A percentile compares a stretch with the other conserved stretches of the same genome.
These are phyloP conservation scores for Coniochaeta sp. DNA, from an alignment of 2,329 filamentous ascomycete species.

Conservation along the genomic window DNA sequence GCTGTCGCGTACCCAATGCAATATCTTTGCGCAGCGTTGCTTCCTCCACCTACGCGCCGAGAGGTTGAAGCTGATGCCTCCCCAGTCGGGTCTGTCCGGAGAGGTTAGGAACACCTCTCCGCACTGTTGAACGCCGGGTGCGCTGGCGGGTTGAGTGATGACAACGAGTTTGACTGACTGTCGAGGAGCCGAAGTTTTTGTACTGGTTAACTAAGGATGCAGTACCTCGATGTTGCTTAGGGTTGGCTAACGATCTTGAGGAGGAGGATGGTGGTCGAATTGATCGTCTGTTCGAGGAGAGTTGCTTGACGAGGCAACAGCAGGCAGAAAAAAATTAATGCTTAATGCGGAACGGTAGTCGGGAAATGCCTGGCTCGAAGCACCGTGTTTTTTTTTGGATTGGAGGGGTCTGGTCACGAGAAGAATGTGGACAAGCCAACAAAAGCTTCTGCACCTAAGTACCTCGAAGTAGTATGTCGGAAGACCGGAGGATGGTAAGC, in stretches of 20 bases:
- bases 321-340: background rate
- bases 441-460: background rate
- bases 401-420: background rate
- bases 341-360: background rate
- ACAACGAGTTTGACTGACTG: background rate
- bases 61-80: background rate
- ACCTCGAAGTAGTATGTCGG: background rate
- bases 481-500: background rate
- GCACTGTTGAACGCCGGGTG: background rate
- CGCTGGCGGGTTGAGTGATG: background rate
- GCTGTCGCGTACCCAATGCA: background rate
- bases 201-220: background rate
- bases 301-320: background rate
- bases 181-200: background rate
- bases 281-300: background rate
- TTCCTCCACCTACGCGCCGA: conserved; percentile 2
- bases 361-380: background rate
- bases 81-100: conserved; percentile 6
- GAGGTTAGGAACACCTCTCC: conserved; percentile 8
- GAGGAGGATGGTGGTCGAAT: background rate
- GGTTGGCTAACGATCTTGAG: background rate
- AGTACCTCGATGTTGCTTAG: background rate
- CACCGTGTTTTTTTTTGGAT: background rate
- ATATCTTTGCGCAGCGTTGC: background rate
- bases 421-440: background rate